Evolutionary conservation across 2,329 filamentous ascomycete species (phyloP), one percentile per base, ranked within the genome.

Genomic region (Graphilbum fragrans): DNA sequence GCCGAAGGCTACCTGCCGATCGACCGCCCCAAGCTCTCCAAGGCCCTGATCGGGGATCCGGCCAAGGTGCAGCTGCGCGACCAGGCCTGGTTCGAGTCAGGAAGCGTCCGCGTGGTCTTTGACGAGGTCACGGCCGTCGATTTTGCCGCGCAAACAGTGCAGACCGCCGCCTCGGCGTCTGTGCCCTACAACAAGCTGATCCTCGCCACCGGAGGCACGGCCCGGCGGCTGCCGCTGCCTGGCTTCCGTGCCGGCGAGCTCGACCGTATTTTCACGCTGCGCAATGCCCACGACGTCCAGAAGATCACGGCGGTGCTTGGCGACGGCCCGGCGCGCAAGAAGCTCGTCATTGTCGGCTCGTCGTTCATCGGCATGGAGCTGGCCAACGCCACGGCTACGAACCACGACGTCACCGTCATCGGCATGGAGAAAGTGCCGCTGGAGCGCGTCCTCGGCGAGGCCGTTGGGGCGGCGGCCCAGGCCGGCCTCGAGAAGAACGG

Each of bases 341-440:
- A 94, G 61, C 78, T 98, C 50, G 86, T 94, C 37, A 71, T 98
- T 14, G 70, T 98, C 41, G 92, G 92, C 33, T 90, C 83, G 45
- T 94, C 86, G 1, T 98, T 98, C 61, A 98, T 98, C 55, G 92
- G 92, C 33, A 93, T 98, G 84, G 92, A 98, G 61, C 76, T 93
- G n/a, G 90, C 84, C 46, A 92, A 88, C 48, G 81, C 93, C 0
- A 80, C 82, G 0, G 64, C 74, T 35, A 82, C 96, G 52, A 82
- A 82, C 53, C 94, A 98, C 58, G 65, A 80, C 9, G 87, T 98
- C 16, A 82, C 82, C 8, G 77, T 96, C 33, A 69, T 98, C 19
- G 92, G 92, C 31, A 90, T 88, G 82, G 87, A 94, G 56, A 77
- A 76, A 45, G 77, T 77, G 12, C 90, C 92, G 0, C 73, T 96